These are phyloP conservation scores for Cajanus cajan DNA, from an alignment of 306 rosid genomes.

Conservation along the genomic window DNA sequence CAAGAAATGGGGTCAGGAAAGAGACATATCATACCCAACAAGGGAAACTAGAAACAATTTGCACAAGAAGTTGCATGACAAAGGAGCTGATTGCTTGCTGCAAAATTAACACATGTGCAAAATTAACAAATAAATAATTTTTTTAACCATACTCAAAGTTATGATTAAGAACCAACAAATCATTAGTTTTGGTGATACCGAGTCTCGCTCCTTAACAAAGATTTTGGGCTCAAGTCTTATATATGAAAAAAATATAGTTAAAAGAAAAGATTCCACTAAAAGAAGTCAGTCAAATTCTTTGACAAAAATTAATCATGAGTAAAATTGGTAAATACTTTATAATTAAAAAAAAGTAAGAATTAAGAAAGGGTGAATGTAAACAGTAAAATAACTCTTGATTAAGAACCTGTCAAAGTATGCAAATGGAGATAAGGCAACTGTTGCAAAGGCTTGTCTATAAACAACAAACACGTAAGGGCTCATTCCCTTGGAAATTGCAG, in stretches of 20 bases:
- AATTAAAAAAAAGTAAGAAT: neutral
- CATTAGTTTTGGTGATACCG: too few relatives aligned
- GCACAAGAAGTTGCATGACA: conserved; percentile 61
- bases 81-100: conserved; percentile 62
- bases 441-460: conserved; percentile 85
- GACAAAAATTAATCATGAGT: too few relatives aligned
- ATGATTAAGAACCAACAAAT: neutral
- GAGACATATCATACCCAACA: conserved; percentile 60
- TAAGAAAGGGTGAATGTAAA: neutral
- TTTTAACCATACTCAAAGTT: neutral
- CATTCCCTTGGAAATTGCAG: conserved; percentile 87
- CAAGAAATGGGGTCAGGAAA: conserved; percentile 17
- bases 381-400: neutral
- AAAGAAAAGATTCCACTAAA: too few relatives aligned
- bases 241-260: too few relatives aligned
- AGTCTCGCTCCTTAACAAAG: too few relatives aligned
- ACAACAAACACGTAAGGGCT: conserved; percentile 85
- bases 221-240: too few relatives aligned
- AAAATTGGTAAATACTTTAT: too few relatives aligned
- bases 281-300: too few relatives aligned
- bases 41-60: conserved; percentile 74
- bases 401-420: conserved; percentile 77
- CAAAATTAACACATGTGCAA: conserved; percentile 14
- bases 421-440: conserved; percentile 68
- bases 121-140: neutral